These are phyloP conservation scores for Chrysanthemum lavandulifolium DNA, from an alignment of 129 eudicot genomes.

Conservation along the genomic window DNA sequence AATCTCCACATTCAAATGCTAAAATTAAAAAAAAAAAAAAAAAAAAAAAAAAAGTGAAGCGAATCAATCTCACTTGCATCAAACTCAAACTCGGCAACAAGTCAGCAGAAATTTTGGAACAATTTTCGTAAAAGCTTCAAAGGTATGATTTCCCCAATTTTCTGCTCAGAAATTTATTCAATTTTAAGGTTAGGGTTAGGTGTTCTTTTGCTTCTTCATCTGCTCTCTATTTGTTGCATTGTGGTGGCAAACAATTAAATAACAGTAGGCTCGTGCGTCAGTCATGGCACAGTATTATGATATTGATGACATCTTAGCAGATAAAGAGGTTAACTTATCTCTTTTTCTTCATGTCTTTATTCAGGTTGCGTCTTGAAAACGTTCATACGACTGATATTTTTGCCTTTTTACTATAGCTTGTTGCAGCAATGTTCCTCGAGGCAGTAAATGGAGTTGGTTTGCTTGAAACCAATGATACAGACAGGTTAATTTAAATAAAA, in stretches of 20 bases:
- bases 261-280: neutral
- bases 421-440: conserved; percentile 66
- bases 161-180: neutral
- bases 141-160: conserved; percentile 24
- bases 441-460: conserved; percentile 78
- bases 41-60: no score
- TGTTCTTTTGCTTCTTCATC: neutral
- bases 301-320: conserved; percentile 83
- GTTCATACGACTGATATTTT: neutral
- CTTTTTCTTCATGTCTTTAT: neutral
- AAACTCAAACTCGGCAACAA: neutral
- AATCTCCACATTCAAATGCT: conserved; percentile 20
- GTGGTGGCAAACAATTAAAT: neutral
- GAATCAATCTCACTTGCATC: neutral
- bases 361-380: neutral
- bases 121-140: neutral
- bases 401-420: conserved; percentile 39
- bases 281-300: conserved; percentile 73
- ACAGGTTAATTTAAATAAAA: conserved; percentile 29
- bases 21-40: no score
- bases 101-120: neutral
- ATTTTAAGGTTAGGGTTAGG: conserved; percentile 24
- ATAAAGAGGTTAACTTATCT: conserved; percentile 64
- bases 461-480: conserved; percentile 66
- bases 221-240: neutral